phyloP scores from a whole-genome alignment of 805 yeast genomes.

The Yarrowia bubula region DNA sequence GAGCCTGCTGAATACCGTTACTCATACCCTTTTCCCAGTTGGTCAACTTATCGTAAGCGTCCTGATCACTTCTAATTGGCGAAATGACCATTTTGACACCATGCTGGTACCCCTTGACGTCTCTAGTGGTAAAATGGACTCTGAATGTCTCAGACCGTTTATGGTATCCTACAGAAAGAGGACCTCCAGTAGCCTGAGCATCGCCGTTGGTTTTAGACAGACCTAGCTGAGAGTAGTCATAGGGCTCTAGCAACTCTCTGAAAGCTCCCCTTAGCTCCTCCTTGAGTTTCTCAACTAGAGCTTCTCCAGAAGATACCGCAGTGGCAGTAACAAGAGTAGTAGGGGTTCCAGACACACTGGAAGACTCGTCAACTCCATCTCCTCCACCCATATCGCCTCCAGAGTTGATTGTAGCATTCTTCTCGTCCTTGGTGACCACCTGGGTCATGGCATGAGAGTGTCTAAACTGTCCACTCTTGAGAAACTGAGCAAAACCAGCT shows the following conservation, averaged over 20 bases:
- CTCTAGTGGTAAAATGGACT: slow-evolving; percentile 1
- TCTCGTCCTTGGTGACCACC: background rate
- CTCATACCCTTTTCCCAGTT: slow-evolving; percentile 5
- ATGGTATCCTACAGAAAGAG: slow-evolving; percentile 14
- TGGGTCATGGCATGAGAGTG: slow-evolving; percentile 9
- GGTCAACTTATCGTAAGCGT: background rate
- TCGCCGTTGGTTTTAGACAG: background rate
- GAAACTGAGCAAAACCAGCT: slow-evolving; percentile 3
- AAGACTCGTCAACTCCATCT: background rate
- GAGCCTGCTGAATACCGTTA: slow-evolving; percentile 9
- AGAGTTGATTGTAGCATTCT: background rate
- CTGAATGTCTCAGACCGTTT: slow-evolving; percentile 13
- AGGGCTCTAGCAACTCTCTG: background rate
- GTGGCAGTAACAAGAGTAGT: background rate
- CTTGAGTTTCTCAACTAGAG: background rate
- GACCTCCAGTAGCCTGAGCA: slow-evolving; percentile 6
- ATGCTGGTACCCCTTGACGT: background rate
- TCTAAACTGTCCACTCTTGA: background rate
- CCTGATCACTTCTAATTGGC: background rate
- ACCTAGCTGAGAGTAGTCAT: slow-evolving; percentile 9
- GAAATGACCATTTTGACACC: slow-evolving; percentile 17
- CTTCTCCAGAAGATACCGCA: background rate
- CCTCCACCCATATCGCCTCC: slow-evolving; percentile 18
- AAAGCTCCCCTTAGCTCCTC: background rate
- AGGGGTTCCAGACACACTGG: background rate